These are phyloP conservation scores for Coniochaeta hoffmannii DNA, from an alignment of 2,329 filamentous ascomycete species.

Conservation along the genomic window DNA sequence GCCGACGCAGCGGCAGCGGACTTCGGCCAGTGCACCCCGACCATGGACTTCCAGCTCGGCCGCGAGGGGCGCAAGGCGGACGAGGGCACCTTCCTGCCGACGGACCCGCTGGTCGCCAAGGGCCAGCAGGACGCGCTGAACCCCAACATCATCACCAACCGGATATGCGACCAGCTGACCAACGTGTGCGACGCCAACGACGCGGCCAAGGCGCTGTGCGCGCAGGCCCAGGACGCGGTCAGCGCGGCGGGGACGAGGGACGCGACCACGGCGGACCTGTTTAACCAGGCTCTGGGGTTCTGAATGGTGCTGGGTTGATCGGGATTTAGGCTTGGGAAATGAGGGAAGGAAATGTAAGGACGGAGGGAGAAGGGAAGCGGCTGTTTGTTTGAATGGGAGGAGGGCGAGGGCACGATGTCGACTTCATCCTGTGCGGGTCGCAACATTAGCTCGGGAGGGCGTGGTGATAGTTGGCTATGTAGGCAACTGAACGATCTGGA, in stretches of 20 bases:
- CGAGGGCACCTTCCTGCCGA: slow-evolving; percentile 53
- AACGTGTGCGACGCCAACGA: slow-evolving; percentile 53
- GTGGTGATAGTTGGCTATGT: no score
- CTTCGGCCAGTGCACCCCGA: slow-evolving; percentile 41
- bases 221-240: slow-evolving; percentile 40
- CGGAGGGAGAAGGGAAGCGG: no score
- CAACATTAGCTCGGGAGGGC: no score
- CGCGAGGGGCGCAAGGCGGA: slow-evolving; percentile 38
- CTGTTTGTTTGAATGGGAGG: no score
- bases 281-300: slow-evolving; percentile 33
- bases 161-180: slow-evolving; percentile 52
- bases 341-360: no score
- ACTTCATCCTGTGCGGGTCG: no score
- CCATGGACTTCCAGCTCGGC: slow-evolving; percentile 49
- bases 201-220: slow-evolving; percentile 41
- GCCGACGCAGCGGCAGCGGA: slow-evolving; percentile 27
- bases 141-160: slow-evolving; percentile 58
- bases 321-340: no score
- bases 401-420: no score
- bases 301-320: no score
- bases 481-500: no score
- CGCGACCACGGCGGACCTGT: slow-evolving; percentile 38
- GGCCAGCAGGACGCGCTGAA: slow-evolving; percentile 53
- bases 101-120: slow-evolving; percentile 44
- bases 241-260: slow-evolving; percentile 35